Percentiles rank a stretch among this genome's conserved stretches.
Evolutionary conservation across 129 eudicot genomes (phyloP).

Genomic region (Chrysanthemum seticuspe): DNA sequence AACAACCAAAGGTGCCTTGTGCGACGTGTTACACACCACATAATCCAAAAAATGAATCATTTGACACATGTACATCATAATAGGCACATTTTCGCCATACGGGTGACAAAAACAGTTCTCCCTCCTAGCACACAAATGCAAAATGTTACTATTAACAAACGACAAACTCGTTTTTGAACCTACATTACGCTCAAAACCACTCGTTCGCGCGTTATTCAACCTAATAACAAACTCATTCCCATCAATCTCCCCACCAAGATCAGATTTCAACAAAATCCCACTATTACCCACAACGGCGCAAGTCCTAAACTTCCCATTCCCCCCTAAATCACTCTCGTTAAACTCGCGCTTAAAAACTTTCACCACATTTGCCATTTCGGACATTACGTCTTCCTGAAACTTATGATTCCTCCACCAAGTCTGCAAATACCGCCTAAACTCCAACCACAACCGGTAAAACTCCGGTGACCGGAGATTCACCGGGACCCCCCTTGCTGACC

Average conservation of each 20-base stretch:
- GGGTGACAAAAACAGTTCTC: constrained; percentile 86
- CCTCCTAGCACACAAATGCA: constrained; percentile 79
- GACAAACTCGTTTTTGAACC: constrained; percentile 81
- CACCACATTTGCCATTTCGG: constrained; percentile 44
- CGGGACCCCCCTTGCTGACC: constrained; percentile 52
- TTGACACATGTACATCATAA: constrained; percentile 81
- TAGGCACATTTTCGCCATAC: constrained; percentile 63
- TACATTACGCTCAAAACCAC: constrained; percentile 56
- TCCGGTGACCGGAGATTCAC: constrained; percentile 72
- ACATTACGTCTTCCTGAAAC: constrained; percentile 54
- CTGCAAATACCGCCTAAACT: constrained; percentile 52
- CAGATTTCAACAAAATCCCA: constrained; percentile 70
- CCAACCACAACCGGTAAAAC: constrained; percentile 56
- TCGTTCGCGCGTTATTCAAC: constrained; percentile 69
- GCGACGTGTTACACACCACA: constrained; percentile 61
- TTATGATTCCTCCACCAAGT: constrained; percentile 68
- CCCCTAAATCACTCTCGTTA: constrained; percentile 18
- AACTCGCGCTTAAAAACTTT: constrained; percentile 17
- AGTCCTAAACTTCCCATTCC: constrained; percentile 40
- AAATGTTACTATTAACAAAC: constrained; percentile 77
- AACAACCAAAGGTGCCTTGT: constrained; percentile 57
- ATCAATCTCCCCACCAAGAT: constrained; percentile 65
- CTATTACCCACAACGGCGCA: constrained; percentile 98
- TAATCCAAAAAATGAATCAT: constrained; percentile 89
- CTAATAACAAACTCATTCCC: constrained; percentile 77